These are phyloP conservation scores for Aegilops speltoides DNA, from an alignment of 176 grass and related monocot species.

Conservation along the genomic window DNA sequence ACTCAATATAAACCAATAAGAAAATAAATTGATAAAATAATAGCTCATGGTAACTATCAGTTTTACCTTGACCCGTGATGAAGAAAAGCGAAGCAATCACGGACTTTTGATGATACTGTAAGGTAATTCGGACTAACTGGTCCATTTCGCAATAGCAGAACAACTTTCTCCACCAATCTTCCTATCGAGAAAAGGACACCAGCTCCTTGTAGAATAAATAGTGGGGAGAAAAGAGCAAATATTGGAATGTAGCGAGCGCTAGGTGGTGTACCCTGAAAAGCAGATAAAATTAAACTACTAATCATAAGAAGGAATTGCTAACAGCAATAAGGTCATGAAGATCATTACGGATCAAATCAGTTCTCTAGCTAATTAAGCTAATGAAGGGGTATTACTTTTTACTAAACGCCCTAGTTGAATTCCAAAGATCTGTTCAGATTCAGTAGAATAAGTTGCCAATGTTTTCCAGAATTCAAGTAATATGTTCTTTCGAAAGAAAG, in stretches of 20 bases:
- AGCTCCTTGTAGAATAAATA: slow-evolving; percentile 89
- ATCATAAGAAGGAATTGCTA: not conserved
- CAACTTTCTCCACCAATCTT: slow-evolving; percentile 92
- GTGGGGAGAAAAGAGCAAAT: slow-evolving; percentile 79
- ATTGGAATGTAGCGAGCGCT: slow-evolving; percentile 81
- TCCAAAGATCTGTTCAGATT: not conserved
- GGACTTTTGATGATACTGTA: slow-evolving; percentile 59
- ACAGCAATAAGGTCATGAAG: not conserved
- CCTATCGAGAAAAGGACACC: slow-evolving; percentile 71
- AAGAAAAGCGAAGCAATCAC: slow-evolving; percentile 89
- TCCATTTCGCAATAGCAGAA: slow-evolving; percentile 76
- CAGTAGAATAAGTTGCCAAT: not conserved
- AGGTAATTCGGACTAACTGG: slow-evolving; percentile 69
- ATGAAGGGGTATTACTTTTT: not conserved
- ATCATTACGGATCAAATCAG: not conserved
- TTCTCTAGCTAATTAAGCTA: not conserved
- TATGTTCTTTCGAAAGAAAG: not conserved
- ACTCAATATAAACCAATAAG: not conserved
- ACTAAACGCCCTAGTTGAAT: not conserved
- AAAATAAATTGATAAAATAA: slow-evolving; percentile 21
- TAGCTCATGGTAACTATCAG: not conserved
- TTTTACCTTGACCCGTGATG: slow-evolving; percentile 95
- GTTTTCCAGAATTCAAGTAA: slow-evolving; percentile 23
- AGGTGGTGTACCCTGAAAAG: slow-evolving; percentile 80
- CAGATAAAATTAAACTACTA: slow-evolving; percentile 9